A percentile compares a stretch with the other conserved stretches of the same genome.
These are phyloP conservation scores for Hanseniaspora valbyensis DNA, from an alignment of 805 yeast species.

Conservation along the genomic window DNA sequence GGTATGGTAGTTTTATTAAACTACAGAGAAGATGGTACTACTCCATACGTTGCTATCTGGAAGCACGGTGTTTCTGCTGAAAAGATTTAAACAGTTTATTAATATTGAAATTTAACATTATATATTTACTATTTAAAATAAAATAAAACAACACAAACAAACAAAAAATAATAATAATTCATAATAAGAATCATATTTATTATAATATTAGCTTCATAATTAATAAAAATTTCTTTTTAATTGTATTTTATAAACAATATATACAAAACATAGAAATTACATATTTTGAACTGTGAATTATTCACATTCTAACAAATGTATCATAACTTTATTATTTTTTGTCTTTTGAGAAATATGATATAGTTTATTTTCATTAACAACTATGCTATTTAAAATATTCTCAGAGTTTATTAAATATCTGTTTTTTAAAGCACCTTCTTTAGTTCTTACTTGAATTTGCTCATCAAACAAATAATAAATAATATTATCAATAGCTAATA, in stretches of 20 bases:
- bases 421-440: background rate
- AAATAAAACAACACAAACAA: background rate
- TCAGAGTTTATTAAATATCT: background rate
- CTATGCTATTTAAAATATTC: background rate
- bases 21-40: conserved; percentile 99
- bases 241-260: background rate
- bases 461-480: background rate
- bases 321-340: background rate
- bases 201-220: too few relatives aligned
- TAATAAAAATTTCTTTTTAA: too few relatives aligned
- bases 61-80: conserved; percentile 89
- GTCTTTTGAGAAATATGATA: conserved; percentile 1
- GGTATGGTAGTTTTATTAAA: conserved; percentile 94
- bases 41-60: conserved; percentile 97
- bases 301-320: background rate
- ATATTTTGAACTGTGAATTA: background rate
- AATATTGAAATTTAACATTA: too few relatives aligned
- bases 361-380: background rate
- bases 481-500: background rate
- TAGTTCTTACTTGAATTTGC: background rate
- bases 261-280: too few relatives aligned
- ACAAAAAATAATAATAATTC: background rate
- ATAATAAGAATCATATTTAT: too few relatives aligned
- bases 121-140: too few relatives aligned
- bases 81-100: conserved; percentile 71